These are phyloP conservation scores for Colletotrichum destructivum DNA, from an alignment of 2,329 filamentous ascomycete species.

Conservation along the genomic window DNA sequence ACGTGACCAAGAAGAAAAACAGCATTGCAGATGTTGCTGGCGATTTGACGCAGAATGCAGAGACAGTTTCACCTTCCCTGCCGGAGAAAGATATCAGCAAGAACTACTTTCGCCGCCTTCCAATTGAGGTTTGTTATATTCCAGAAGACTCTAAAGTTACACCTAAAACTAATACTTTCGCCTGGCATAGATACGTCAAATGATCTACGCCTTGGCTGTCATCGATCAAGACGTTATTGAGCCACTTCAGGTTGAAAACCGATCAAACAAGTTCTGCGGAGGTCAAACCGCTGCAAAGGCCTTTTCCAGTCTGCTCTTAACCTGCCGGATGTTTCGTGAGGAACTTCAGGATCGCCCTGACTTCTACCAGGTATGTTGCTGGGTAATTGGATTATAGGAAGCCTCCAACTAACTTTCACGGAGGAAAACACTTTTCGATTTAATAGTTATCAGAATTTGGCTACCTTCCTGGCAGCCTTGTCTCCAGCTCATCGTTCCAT, in stretches of 20 bases:
- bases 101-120: not conserved
- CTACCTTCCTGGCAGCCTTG: conserved; percentile 18
- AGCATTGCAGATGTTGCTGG: not conserved
- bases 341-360: not conserved
- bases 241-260: not conserved
- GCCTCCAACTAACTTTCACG: not conserved
- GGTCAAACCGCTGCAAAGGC: not conserved
- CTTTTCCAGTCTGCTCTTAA: conserved; percentile 17
- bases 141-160: not conserved
- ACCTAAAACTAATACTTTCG: not conserved
- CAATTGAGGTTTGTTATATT: not conserved
- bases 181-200: conserved; percentile 4
- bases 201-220: conserved; percentile 20
- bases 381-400: too few species aligned
- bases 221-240: not conserved
- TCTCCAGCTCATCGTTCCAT: conserved; percentile 17
- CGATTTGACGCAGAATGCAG: not conserved
- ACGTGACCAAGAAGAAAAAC: not conserved
- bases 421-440: conserved; percentile 18
- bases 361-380: conserved; percentile 16
- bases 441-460: not conserved
- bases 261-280: conserved; percentile 25
- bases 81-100: not conserved
- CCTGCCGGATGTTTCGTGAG: conserved; percentile 2
- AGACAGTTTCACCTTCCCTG: not conserved